These are phyloP conservation scores for Daedaleopsis nitida DNA, from an alignment of 768 basidiomycete genomes.

Conservation along the genomic window DNA sequence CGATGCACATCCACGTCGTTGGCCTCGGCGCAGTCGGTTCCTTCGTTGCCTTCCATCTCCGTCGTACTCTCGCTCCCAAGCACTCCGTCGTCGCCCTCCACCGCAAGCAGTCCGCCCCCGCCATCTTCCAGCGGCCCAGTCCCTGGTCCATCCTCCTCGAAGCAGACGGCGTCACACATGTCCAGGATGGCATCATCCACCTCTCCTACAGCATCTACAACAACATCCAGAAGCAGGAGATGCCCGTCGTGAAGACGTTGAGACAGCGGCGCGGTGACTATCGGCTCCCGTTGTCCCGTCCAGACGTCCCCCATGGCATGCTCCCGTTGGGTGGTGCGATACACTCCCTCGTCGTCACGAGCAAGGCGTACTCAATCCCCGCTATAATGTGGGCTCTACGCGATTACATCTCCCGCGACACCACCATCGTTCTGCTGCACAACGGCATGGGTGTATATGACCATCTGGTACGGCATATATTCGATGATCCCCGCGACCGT, in stretches of 20 bases:
- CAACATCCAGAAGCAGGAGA: neutral
- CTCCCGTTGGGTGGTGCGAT: slow-evolving; percentile 40
- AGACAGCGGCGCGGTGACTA: slow-evolving; percentile 17
- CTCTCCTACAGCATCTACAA: slow-evolving; percentile 16
- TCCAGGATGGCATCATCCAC: slow-evolving; percentile 48
- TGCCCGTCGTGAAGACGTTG: slow-evolving; percentile 17
- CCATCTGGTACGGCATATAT: slow-evolving; percentile 62
- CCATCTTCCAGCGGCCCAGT: slow-evolving; percentile 34
- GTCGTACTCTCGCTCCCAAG: slow-evolving; percentile 51
- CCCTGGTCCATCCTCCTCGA: slow-evolving; percentile 49
- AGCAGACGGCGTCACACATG: slow-evolving; percentile 44
- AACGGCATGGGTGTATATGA: slow-evolving; percentile 96
- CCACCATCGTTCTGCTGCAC: slow-evolving; percentile 90
- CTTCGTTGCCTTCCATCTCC: slow-evolving; percentile 80
- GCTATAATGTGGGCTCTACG: slow-evolving; percentile 58
- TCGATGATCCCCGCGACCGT: slow-evolving; percentile 69
- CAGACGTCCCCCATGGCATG: neutral
- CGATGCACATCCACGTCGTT: slow-evolving; percentile 74
- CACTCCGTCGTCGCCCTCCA: slow-evolving; percentile 73
- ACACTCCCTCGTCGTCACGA: slow-evolving; percentile 78
- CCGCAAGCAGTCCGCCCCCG: slow-evolving; percentile 46
- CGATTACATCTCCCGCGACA: slow-evolving; percentile 61
- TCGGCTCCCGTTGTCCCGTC: neutral
- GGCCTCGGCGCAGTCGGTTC: slow-evolving; percentile 85
- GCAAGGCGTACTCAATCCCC: slow-evolving; percentile 73